Percentiles rank a stretch among this genome's conserved stretches.
Evolutionary conservation across 2,329 filamentous ascomycete genomes (phyloP).

Genomic region (Tolypocladium ovalisporum): DNA sequence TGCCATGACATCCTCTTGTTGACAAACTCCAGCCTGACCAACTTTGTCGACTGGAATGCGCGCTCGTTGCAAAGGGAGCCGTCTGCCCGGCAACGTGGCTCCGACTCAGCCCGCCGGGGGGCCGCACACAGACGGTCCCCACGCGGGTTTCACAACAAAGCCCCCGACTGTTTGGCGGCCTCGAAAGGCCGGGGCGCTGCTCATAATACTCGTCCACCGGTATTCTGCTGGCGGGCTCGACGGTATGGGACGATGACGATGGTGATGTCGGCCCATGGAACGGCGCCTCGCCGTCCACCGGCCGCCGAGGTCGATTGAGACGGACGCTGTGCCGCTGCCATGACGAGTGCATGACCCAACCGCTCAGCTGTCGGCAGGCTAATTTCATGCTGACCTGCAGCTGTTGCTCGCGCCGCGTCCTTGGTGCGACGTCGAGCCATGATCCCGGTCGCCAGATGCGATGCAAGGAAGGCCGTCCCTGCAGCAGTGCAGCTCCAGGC

Average conservation of each 20-base stretch:
- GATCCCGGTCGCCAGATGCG: not conserved
- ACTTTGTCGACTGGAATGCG: not conserved
- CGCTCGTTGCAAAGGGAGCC: not conserved
- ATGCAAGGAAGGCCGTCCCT: slow-evolving; percentile 1
- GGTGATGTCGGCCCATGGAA: not conserved
- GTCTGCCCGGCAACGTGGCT: not conserved
- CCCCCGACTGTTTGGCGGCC: not conserved
- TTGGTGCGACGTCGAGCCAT: not conserved
- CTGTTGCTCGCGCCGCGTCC: not conserved
- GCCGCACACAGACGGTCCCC: not conserved
- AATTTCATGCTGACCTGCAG: not conserved
- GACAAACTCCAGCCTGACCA: not conserved
- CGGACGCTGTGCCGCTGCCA: not conserved
- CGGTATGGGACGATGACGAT: not conserved
- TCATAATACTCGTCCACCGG: no score
- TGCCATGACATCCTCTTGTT: not conserved
- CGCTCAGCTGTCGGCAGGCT: not conserved
- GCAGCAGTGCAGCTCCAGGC: not conserved
- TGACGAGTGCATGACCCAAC: not conserved
- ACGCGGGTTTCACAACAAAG: not conserved
- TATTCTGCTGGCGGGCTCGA: no score
- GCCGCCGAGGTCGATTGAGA: no score
- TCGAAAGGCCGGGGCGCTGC: no score
- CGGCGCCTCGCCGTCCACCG: not conserved
- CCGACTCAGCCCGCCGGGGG: not conserved